Evolutionary conservation across 2,329 filamentous ascomycete species (phyloP).

Genomic region (Pseudocercospora vitis): DNA sequence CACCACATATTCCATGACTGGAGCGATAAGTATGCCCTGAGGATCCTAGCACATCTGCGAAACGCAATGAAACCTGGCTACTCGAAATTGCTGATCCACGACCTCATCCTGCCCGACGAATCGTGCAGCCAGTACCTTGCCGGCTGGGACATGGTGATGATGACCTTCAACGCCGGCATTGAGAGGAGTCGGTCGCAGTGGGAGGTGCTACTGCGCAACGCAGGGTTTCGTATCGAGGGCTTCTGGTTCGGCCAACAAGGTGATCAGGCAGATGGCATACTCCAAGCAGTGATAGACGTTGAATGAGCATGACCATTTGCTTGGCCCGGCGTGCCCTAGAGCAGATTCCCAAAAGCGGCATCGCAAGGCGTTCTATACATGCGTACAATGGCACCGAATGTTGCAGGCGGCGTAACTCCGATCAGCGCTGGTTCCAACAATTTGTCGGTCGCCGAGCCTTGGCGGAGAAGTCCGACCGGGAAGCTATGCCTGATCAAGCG

Average conservation of each 20-base stretch:
- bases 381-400: no score
- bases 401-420: no score
- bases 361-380: no score
- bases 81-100: constrained; percentile 3
- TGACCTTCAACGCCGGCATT: constrained; percentile 11
- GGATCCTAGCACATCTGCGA: not conserved
- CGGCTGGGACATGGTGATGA: constrained; percentile 9
- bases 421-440: no score
- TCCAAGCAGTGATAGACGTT: not conserved
- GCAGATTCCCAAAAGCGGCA: not conserved
- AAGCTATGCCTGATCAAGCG: no score
- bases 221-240: not conserved
- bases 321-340: no score
- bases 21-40: constrained; percentile 12
- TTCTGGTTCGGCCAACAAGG: not conserved
- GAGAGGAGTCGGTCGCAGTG: constrained; percentile 9
- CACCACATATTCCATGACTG: constrained; percentile 11
- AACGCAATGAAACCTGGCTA: not conserved
- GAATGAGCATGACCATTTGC: not conserved
- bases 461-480: no score
- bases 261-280: not conserved
- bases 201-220: constrained; percentile 7
- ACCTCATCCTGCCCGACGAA: constrained; percentile 2
- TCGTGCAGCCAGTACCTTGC: not conserved
- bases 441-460: no score